phyloP scores from a whole-genome alignment of 352 stramenopile genomes.

The Phytopythium oedochilum region DNA sequence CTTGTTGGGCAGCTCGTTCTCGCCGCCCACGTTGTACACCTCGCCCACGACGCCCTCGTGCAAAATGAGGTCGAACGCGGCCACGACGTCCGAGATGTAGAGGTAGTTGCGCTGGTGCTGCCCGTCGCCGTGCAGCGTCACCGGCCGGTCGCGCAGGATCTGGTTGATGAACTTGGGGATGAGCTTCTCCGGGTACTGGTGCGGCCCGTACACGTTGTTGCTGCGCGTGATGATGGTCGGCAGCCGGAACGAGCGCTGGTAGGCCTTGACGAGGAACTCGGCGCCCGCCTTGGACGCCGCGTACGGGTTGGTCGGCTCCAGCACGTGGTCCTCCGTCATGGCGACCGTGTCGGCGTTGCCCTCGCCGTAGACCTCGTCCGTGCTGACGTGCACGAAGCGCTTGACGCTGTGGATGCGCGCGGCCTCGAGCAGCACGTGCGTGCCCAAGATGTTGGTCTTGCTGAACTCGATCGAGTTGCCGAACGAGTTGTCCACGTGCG shows the following conservation, averaged over 20 bases:
- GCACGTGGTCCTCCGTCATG: slow-evolving; percentile 94
- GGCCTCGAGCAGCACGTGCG: slow-evolving; percentile 96
- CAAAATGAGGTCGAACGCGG: slow-evolving; percentile 95
- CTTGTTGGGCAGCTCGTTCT: slow-evolving; percentile 58
- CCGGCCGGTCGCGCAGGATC: slow-evolving; percentile 78
- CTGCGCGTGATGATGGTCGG: slow-evolving; percentile 97
- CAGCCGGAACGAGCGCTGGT: slow-evolving; percentile 92
- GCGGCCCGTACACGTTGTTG: slow-evolving; percentile 99
- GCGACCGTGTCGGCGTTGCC: slow-evolving; percentile 84
- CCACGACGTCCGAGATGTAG: slow-evolving; percentile 96
- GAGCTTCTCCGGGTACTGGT: slow-evolving; percentile 99
- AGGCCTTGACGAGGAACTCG: slow-evolving; percentile 97
- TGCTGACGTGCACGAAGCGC: slow-evolving; percentile 97
- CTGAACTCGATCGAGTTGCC: slow-evolving; percentile 98
- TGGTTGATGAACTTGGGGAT: slow-evolving; percentile 99
- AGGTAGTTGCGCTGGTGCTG: slow-evolving; percentile 96
- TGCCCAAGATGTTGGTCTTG: slow-evolving; percentile 97
- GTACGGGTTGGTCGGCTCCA: slow-evolving; percentile 97
- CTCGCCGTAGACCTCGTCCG: slow-evolving; percentile 99
- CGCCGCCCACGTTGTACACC: slow-evolving; percentile 97
- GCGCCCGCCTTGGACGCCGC: slow-evolving; percentile 97
- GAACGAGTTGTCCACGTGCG: slow-evolving; percentile 98
- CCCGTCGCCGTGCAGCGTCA: slow-evolving; percentile 96
- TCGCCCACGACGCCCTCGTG: slow-evolving; percentile 90
- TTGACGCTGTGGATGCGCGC: slow-evolving; percentile 89